phyloP scores from a whole-genome alignment of 805 yeast species.

The baker's yeast (Saccharomyces cerevisiae) region DNA sequence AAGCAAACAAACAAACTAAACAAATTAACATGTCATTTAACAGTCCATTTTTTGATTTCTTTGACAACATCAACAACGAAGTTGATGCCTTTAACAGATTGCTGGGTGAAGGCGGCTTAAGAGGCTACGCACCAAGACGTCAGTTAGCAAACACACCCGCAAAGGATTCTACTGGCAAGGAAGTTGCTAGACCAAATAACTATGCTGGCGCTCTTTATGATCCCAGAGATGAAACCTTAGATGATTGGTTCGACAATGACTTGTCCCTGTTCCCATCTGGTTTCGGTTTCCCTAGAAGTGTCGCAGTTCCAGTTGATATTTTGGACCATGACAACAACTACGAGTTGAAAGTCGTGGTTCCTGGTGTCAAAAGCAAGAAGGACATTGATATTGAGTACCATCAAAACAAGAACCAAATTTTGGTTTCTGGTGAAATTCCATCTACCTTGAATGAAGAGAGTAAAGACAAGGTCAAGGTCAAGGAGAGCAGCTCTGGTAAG shows the following conservation, averaged over 20 bases:
- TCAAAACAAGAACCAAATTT: conserved; percentile 36
- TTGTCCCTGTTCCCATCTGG: conserved; percentile 23
- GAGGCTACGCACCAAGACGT: conserved; percentile 16
- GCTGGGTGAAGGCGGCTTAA: conserved; percentile 25
- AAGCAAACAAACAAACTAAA: neutral
- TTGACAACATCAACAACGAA: conserved; percentile 37
- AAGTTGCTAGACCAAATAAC: conserved; percentile 6
- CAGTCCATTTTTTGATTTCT: conserved; percentile 39
- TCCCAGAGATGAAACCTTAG: conserved; percentile 5
- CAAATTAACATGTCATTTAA: conserved; percentile 26
- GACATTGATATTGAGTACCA: conserved; percentile 40
- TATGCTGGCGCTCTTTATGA: neutral
- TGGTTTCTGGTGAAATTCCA: conserved; percentile 39
- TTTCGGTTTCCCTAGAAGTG: conserved; percentile 12
- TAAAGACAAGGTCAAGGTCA: conserved; percentile 21
- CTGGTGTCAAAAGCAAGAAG: conserved; percentile 40
- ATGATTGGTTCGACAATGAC: conserved; percentile 21
- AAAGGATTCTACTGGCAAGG: conserved; percentile 2
- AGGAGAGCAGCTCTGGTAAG: conserved; percentile 33
- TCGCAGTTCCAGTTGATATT: conserved; percentile 40
- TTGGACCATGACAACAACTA: conserved; percentile 37
- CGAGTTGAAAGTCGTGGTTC: conserved; percentile 37
- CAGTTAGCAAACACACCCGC: conserved; percentile 11
- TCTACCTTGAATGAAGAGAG: conserved; percentile 14
- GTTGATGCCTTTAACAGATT: conserved; percentile 34